Evolutionary conservation across 352 stramenopile species (phyloP).

Genomic region (Phytophthora sp.): DNA sequence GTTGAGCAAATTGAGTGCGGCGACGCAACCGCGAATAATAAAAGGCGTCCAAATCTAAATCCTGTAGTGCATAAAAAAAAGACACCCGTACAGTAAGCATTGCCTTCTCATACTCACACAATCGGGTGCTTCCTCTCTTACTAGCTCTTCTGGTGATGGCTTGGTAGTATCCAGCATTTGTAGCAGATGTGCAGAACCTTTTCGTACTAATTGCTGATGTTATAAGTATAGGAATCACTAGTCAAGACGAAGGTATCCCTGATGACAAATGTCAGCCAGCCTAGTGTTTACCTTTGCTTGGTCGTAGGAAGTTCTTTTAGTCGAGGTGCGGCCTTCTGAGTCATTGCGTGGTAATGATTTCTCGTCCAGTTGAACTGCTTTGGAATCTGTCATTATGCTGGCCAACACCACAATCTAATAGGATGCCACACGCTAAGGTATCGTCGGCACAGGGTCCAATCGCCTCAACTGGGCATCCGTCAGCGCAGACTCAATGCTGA

Average conservation of each 20-base stretch:
- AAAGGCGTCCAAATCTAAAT: constrained; percentile 64
- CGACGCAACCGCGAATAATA: constrained; percentile 58
- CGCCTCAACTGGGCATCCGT: constrained; percentile 13
- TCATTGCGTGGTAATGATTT: constrained; percentile 5
- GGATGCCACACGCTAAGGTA: constrained; percentile 3
- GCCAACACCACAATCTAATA: not conserved
- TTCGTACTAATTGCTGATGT: constrained; percentile 29
- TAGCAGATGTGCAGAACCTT: constrained; percentile 21
- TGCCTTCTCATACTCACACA: too few relatives aligned
- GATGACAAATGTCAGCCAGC: not conserved
- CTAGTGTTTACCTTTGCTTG: constrained; percentile 23
- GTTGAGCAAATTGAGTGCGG: constrained; percentile 56
- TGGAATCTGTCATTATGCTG: constrained; percentile 16
- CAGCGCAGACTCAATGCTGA: not conserved
- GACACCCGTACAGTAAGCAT: too few relatives aligned
- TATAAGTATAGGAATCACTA: not conserved
- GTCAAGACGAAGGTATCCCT: not conserved
- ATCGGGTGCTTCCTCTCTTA: constrained; percentile 3
- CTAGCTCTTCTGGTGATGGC: constrained; percentile 19
- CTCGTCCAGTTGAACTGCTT: not conserved
- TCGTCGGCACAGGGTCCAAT: constrained; percentile 1
- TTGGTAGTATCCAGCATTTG: constrained; percentile 29
- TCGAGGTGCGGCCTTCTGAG: not conserved
- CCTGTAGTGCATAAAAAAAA: constrained; percentile 33
- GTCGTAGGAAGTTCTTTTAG: constrained; percentile 12